Percentiles rank a stretch among this genome's conserved stretches.
These are phyloP conservation scores for Dunaliella primolecta DNA, from an alignment of 139 green algal genomes.

Conservation along the genomic window DNA sequence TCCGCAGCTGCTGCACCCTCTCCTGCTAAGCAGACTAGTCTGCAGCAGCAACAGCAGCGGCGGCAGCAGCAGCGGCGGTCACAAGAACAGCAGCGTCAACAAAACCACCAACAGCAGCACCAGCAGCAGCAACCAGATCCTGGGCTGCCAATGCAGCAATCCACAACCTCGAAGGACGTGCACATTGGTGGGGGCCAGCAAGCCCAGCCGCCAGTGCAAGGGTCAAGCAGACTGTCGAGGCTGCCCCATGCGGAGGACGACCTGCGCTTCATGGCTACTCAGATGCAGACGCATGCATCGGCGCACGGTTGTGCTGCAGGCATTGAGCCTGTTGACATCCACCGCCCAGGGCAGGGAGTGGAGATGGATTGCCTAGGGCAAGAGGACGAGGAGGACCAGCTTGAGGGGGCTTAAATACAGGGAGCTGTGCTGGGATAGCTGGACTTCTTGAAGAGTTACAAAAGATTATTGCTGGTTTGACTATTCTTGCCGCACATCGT, in stretches of 20 bases:
- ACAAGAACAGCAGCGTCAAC: background rate
- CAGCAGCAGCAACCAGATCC: background rate
- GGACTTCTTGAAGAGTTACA: too few relatives aligned
- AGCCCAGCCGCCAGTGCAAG: too few relatives aligned
- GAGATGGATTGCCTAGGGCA: background rate
- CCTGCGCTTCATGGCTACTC: background rate
- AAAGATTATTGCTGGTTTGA: too few relatives aligned
- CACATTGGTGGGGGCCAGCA: too few relatives aligned
- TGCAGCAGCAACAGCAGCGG: background rate
- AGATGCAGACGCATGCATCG: background rate
- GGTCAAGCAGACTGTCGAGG: too few relatives aligned
- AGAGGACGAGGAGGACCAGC: background rate
- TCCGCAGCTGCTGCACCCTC: background rate
- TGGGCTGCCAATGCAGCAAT: too few relatives aligned
- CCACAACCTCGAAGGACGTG: too few relatives aligned
- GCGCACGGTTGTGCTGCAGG: background rate
- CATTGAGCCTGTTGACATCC: background rate
- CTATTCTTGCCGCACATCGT: too few relatives aligned
- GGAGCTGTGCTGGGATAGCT: background rate
- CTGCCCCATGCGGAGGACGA: background rate
- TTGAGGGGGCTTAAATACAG: background rate
- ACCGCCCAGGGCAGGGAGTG: background rate
- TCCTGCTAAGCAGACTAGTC: background rate
- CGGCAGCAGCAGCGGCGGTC: background rate
- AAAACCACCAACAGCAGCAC: background rate